These are phyloP conservation scores for Areca catechu DNA, from an alignment of 176 grass and related monocot species.

Conservation along the genomic window DNA sequence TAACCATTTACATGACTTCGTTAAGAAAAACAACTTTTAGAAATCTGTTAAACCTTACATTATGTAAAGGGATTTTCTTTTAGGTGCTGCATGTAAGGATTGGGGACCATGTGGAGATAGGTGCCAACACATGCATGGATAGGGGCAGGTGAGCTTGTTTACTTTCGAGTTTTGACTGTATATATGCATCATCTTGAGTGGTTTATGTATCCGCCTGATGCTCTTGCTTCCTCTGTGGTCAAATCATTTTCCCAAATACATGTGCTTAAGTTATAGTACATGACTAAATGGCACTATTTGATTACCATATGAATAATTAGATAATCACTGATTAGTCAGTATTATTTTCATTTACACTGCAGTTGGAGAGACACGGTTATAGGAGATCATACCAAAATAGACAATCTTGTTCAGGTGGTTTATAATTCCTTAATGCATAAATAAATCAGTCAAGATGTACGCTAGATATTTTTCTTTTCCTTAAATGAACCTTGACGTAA, in stretches of 20 bases:
- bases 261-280: no score
- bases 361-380: constrained; percentile 88
- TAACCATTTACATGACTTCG: no score
- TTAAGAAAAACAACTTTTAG: no score
- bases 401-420: constrained; percentile 86
- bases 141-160: constrained; percentile 61
- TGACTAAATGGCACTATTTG: no score
- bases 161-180: no score
- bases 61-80: neutral
- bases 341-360: constrained; percentile 9
- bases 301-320: no score
- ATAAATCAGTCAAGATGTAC: no score
- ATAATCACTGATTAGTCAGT: no score
- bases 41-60: no score
- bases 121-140: constrained; percentile 88
- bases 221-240: neutral
- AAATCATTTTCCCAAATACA: no score
- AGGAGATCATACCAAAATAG: constrained; percentile 84
- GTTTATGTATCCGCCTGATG: neutral
- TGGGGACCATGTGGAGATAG: constrained; percentile 79
- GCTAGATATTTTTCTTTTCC: neutral
- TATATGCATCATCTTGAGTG: no score
- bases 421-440: neutral
- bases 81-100: constrained; percentile 54
- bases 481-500: neutral